These are phyloP conservation scores for Leucocoprinus birnbaumii DNA, from an alignment of 768 basidiomycete genomes.

Conservation along the genomic window DNA sequence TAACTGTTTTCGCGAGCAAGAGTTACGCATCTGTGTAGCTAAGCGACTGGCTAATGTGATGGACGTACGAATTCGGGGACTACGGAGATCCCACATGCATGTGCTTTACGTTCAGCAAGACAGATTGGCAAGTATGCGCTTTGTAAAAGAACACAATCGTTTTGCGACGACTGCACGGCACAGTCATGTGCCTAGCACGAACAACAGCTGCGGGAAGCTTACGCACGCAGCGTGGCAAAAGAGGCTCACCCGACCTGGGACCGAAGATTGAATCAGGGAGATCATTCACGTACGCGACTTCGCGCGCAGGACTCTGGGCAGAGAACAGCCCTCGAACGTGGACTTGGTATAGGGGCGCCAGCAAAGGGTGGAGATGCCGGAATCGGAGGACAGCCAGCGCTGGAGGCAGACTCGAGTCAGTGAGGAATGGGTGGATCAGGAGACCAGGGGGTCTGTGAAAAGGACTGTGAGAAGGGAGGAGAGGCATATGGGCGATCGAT, in stretches of 20 bases:
- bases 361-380: neutral
- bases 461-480: neutral
- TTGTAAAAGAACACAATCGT: neutral
- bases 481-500: constrained; percentile 9
- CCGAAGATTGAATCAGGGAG: constrained; percentile 2
- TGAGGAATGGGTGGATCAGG: neutral
- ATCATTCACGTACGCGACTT: constrained; percentile 2
- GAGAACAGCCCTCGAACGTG: neutral
- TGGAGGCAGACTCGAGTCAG: neutral
- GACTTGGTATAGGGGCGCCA: neutral
- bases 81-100: neutral
- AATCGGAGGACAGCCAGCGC: neutral
- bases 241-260: neutral
- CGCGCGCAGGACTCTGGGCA: neutral
- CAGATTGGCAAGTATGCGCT: neutral
- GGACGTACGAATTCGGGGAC: neutral
- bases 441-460: neutral
- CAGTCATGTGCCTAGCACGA: neutral
- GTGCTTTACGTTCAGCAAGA: neutral
- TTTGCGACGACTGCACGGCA: constrained; percentile 1
- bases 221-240: constrained; percentile 1
- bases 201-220: constrained; percentile 4
- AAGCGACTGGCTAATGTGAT: constrained; percentile 5
- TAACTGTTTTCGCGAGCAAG: neutral
- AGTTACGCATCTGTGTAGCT: neutral